Evolutionary conservation across 2,329 filamentous ascomycete genomes (phyloP).

Genomic region (Alternaria novae-zelandiae): DNA sequence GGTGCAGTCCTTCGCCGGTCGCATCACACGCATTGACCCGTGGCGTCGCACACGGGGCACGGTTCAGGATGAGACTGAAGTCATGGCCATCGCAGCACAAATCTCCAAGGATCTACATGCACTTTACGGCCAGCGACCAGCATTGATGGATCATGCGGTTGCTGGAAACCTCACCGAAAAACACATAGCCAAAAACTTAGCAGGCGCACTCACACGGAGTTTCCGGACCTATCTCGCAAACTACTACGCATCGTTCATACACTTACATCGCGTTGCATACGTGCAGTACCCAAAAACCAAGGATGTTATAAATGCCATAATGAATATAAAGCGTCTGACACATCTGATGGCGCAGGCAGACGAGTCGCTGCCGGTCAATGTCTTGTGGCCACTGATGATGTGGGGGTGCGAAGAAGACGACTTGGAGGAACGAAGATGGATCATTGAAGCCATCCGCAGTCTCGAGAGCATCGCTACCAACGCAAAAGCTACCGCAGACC

Average conservation of each 20-base stretch:
- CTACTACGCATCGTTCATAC: conserved; percentile 63
- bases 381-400: conserved; percentile 65
- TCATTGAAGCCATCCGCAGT: conserved; percentile 56
- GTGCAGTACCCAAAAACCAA: conserved; percentile 60
- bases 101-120: conserved; percentile 60
- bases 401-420: conserved; percentile 63
- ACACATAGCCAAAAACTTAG: conserved; percentile 58
- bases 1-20: conserved; percentile 64
- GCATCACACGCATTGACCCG: conserved; percentile 63
- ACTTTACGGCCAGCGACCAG: conserved; percentile 59
- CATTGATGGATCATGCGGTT: conserved; percentile 63
- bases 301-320: conserved; percentile 57
- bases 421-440: conserved; percentile 57
- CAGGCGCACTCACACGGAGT: conserved; percentile 59
- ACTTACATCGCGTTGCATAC: conserved; percentile 64
- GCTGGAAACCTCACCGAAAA: conserved; percentile 58
- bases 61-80: conserved; percentile 64
- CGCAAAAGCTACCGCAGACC: conserved; percentile 49
- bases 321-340: conserved; percentile 58
- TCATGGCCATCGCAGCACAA: conserved; percentile 61
- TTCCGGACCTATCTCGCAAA: conserved; percentile 64
- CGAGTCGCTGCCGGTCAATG: conserved; percentile 60
- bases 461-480: conserved; percentile 50
- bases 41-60: conserved; percentile 64
- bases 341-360: conserved; percentile 55